Evolutionary conservation across 2,329 filamentous ascomycete species (phyloP).

Genomic region (Xylariales sp.): DNA sequence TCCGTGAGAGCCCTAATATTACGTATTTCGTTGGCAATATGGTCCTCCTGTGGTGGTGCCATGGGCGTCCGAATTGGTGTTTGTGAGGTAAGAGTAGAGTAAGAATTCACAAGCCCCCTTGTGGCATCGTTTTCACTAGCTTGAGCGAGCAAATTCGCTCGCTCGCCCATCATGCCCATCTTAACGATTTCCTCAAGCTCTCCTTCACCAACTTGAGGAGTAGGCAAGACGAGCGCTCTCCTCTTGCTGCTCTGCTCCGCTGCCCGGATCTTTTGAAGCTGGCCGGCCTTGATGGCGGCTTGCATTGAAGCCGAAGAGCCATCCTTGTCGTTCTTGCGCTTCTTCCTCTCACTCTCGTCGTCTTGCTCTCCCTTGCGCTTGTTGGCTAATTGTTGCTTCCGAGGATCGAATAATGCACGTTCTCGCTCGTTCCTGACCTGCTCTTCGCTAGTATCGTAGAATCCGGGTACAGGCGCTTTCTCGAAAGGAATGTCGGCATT

Average conservation of each 20-base stretch:
- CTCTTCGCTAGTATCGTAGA: constrained; percentile 91
- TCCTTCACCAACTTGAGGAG: constrained; percentile 86
- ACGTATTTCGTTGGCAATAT: constrained; percentile 92
- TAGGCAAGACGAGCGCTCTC: constrained; percentile 73
- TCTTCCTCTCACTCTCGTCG: constrained; percentile 77
- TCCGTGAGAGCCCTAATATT: constrained; percentile 91
- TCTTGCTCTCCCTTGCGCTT: constrained; percentile 91
- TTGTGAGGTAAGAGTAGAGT: constrained; percentile 72
- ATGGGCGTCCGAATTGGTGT: constrained; percentile 90
- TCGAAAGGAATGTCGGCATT: constrained; percentile 99
- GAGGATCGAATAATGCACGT: constrained; percentile 81
- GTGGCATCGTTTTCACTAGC: constrained; percentile 82
- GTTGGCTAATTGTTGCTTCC: constrained; percentile 83
- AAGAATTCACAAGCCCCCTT: constrained; percentile 80
- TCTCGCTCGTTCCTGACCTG: constrained; percentile 75
- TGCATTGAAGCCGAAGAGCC: constrained; percentile 74
- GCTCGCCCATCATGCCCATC: constrained; percentile 92
- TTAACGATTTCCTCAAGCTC: constrained; percentile 98
- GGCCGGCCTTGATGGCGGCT: constrained; percentile 86
- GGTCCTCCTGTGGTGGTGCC: constrained; percentile 88
- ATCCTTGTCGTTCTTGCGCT: constrained; percentile 84
- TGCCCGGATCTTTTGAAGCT: constrained; percentile 91
- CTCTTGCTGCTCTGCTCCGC: constrained; percentile 96
- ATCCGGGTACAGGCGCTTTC: constrained; percentile 81
- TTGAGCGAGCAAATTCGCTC: constrained; percentile 69